phyloP scores from a whole-genome alignment of 208 protist genomes.

The Herpetomonas samuelpessoai region DNA sequence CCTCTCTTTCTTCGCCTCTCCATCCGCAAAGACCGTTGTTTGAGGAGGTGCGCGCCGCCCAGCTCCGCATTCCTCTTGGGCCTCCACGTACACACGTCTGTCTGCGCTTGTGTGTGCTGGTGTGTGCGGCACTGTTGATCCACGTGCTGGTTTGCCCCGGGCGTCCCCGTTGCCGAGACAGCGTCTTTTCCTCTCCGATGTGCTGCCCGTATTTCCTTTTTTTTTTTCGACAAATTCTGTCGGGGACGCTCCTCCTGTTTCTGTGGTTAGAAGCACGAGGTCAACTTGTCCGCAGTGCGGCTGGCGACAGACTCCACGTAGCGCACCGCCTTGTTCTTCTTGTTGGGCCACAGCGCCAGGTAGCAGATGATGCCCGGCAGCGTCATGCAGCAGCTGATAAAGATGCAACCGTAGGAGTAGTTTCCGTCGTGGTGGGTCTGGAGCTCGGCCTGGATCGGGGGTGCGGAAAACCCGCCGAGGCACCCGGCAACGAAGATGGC shows the following conservation, averaged over 20 bases:
- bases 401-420: slow-evolving; percentile 74
- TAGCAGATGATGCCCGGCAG: slow-evolving; percentile 63
- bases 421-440: slow-evolving; percentile 60
- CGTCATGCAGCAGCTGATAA: slow-evolving; percentile 69
- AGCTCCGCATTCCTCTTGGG: too few species aligned
- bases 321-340: slow-evolving; percentile 31
- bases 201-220: not conserved
- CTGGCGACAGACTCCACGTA: slow-evolving; percentile 4
- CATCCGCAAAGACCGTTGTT: too few species aligned
- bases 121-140: too few species aligned
- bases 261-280: not conserved
- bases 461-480: slow-evolving; percentile 71
- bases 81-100: too few species aligned
- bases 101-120: too few species aligned
- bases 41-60: too few species aligned
- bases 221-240: not conserved
- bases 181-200: not conserved
- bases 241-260: not conserved
- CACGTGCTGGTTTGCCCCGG: too few species aligned
- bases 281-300: not conserved
- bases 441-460: slow-evolving; percentile 70
- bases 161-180: too few species aligned
- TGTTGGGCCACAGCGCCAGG: slow-evolving; percentile 49
- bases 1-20: too few species aligned
- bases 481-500: slow-evolving; percentile 64